Base-by-base conservation (phyloP, 257 asterid genomes). In the Henckelia pumila region DNA sequence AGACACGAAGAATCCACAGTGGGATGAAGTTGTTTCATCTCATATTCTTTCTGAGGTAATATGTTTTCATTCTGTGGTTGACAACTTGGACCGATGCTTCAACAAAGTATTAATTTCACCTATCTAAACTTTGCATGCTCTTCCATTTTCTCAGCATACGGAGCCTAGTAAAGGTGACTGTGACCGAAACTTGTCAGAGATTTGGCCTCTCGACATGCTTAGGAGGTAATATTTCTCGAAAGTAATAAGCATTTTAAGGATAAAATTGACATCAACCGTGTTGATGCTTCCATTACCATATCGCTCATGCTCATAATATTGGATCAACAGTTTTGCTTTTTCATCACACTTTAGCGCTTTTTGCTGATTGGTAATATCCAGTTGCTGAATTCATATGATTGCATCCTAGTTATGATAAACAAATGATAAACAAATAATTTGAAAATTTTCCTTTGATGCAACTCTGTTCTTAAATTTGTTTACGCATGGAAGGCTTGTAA, bases 21-120 rank as follows among this genome's bases (percentile, higher is more conserved):
- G 99, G 99, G 99, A 91, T 80, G 92, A 85, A 67, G 97, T 91
- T 80, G 99, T 91, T 82, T 94, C 99, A 28, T 85, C 95, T 57
- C 97, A 94, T 80, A 94, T 94, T 72, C 99, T 94, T 63, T 82
- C 80, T 22, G 91, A 88, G 96, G 99, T 93, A 79, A 77, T 74
- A 14, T n/a, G n/a, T 11, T 70, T 78, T 44, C 40, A 26, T 57
- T 2, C 32, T 73, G 23, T 64, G 64, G 50, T 63, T 35, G 55
- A 53, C 76, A 71, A 59, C 63, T 33, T 62, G 49, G n/a, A n/a
- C 63, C 53, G 40, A 60, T 75, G 68, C 56, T 50, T 53, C 61
- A n/a, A 35, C 50, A 65, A 52, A 75, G 63, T 63, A 49, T 64
- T 37, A 61, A 28, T 63, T 32, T 69, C 20, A 63, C 56, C 57